Evolutionary conservation across 306 rosid species (phyloP).

Genomic region (Echinosophora koreensis): DNA sequence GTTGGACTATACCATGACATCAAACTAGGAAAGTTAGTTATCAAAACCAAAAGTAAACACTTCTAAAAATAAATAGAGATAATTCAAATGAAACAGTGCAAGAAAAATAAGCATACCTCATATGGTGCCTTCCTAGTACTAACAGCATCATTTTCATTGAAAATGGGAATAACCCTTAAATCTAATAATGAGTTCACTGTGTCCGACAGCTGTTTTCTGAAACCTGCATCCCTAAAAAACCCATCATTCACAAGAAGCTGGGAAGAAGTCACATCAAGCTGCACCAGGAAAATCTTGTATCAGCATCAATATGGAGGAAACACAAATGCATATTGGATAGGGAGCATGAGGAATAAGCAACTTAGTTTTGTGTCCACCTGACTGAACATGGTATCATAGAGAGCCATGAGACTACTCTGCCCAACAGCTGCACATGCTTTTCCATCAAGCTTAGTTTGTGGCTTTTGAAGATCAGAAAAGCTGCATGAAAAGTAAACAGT

Average conservation of each 20-base stretch:
- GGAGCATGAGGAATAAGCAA: background rate
- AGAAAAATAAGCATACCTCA: slow-evolving; percentile 58
- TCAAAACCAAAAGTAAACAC: slow-evolving; percentile 4
- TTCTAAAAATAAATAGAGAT: slow-evolving; percentile 14
- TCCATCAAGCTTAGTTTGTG: slow-evolving; percentile 77
- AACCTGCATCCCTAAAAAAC: slow-evolving; percentile 68
- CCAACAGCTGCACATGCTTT: slow-evolving; percentile 96
- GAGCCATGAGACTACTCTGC: slow-evolving; percentile 97
- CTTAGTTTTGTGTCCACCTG: slow-evolving; percentile 57
- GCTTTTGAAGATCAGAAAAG: slow-evolving; percentile 86
- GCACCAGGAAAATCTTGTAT: slow-evolving; percentile 47
- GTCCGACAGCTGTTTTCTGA: slow-evolving; percentile 80
- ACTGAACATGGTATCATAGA: slow-evolving; percentile 89
- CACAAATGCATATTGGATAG: background rate
- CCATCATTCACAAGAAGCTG: slow-evolving; percentile 94
- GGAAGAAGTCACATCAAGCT: slow-evolving; percentile 94
- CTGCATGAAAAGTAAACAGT: slow-evolving; percentile 52
- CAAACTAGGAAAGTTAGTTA: background rate
- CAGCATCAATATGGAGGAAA: slow-evolving; percentile 36
- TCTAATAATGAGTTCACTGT: slow-evolving; percentile 71
- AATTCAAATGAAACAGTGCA: slow-evolving; percentile 23
- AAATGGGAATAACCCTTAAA: slow-evolving; percentile 81
- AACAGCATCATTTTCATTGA: slow-evolving; percentile 95
- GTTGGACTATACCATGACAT: background rate
- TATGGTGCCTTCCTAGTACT: slow-evolving; percentile 89